A percentile compares a stretch with the other conserved stretches of the same genome.
Conservation (phyloP, 2,329 filamentous ascomycete genomes). For the Elsinoe fawcettii region DNA sequence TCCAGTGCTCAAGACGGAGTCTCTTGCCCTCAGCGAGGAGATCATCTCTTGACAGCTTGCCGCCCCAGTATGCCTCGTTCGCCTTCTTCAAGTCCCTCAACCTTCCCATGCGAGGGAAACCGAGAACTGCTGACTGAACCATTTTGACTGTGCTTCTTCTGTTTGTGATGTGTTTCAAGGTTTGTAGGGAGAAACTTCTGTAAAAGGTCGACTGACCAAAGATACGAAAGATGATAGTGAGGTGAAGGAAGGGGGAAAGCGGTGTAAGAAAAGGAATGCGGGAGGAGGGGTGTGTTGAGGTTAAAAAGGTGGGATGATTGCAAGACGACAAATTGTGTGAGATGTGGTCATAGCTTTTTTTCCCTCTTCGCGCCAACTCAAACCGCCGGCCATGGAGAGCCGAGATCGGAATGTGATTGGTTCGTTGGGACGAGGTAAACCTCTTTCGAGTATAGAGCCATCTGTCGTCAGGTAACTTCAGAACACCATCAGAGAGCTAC, state of each 20-base stretch:
- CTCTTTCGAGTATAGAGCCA: background rate
- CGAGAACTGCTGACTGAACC: constrained; percentile 66
- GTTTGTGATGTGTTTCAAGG: background rate
- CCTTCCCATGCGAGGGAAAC: constrained; percentile 97
- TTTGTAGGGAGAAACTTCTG: constrained; percentile 6
- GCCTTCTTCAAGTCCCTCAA: constrained; percentile 99
- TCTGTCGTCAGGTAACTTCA: background rate
- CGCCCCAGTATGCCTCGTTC: constrained; percentile 95
- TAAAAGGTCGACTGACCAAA: constrained; percentile 3
- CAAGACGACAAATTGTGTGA: constrained; percentile 9
- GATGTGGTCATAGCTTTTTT: constrained; percentile 14
- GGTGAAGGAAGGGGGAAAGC: constrained; percentile 14
- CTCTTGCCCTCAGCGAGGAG: constrained; percentile 93
- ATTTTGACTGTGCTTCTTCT: constrained; percentile 28
- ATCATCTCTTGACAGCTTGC: constrained; percentile 85
- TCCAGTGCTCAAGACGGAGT: constrained; percentile 94
- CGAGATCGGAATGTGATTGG: constrained; percentile 2
- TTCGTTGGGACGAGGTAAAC: background rate
- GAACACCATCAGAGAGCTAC: background rate
- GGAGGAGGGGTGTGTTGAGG: constrained; percentile 1
- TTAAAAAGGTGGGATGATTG: constrained; percentile 16
- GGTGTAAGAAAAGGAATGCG: constrained; percentile 13
- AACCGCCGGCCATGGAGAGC: constrained; percentile 1
- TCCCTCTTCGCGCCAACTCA: constrained; percentile 2
- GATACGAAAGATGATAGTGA: background rate